Percentiles rank a stretch among this genome's conserved stretches.
phyloP scores from a whole-genome alignment of 768 basidiomycete species.

The Calocera viscosa region DNA sequence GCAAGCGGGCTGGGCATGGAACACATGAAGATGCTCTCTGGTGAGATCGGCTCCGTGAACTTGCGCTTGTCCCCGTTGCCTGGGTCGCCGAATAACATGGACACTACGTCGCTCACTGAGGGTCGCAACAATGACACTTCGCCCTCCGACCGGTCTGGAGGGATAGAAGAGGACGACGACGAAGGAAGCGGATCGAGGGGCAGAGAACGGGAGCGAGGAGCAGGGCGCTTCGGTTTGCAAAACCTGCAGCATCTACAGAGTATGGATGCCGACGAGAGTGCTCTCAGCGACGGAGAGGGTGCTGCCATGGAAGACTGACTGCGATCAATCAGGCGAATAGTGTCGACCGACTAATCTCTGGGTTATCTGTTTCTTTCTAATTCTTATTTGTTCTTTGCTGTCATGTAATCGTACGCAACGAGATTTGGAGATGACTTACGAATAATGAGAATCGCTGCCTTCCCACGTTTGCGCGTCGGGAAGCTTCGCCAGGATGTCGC shows the following conservation, averaged over 20 bases:
- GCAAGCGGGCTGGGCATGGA: background rate
- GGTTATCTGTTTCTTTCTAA: background rate
- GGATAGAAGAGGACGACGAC: background rate
- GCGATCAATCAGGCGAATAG: background rate
- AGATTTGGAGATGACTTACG: constrained; percentile 2
- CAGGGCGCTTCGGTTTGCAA: background rate
- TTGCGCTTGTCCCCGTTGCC: background rate
- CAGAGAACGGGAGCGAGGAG: background rate
- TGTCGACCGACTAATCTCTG: background rate
- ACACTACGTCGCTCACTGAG: background rate
- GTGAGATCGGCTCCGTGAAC: background rate
- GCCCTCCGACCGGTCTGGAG: background rate
- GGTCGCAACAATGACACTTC: background rate
- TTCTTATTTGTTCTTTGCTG: background rate
- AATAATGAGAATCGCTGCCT: constrained; percentile 7
- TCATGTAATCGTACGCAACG: background rate
- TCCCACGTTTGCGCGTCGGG: background rate
- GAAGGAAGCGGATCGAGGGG: background rate
- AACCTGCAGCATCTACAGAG: background rate
- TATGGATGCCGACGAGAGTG: constrained; percentile 3
- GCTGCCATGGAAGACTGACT: constrained; percentile 1
- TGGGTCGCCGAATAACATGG: constrained; percentile 1
- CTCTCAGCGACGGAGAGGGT: constrained; percentile 2
- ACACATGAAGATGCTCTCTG: background rate
- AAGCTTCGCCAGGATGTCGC: background rate